Conservation (phyloP, 176 grass and related monocot species). For the Eremochloa ophiuroides region DNA sequence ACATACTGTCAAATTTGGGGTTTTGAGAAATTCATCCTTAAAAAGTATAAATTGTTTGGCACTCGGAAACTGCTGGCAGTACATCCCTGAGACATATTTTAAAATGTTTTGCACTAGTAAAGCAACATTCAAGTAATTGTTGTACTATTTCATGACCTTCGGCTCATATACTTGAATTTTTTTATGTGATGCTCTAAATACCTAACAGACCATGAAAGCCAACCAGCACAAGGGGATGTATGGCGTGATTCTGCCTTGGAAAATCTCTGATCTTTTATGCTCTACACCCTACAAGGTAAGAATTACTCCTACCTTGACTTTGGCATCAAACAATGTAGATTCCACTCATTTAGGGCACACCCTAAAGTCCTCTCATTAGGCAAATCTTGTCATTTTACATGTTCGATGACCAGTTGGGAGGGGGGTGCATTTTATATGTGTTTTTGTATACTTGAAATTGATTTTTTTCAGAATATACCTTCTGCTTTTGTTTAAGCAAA, state of each 20-base stretch:
- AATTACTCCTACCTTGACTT: background rate
- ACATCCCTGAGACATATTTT: background rate
- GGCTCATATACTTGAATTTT: background rate
- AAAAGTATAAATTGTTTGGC: background rate
- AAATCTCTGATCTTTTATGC: conserved; percentile 55
- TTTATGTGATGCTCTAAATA: conserved; percentile 12
- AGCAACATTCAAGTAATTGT: background rate
- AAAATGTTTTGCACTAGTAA: background rate
- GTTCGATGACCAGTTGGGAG: background rate
- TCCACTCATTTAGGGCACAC: background rate
- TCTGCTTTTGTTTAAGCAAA: background rate
- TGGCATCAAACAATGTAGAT: background rate
- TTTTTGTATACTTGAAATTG: conserved; percentile 11
- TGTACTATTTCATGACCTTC: background rate
- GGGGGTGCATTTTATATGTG: background rate
- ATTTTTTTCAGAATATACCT: background rate
- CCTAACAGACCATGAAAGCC: conserved; percentile 67
- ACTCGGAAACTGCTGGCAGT: background rate
- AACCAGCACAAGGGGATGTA: conserved; percentile 65
- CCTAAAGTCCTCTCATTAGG: background rate
- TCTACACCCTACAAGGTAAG: conserved; percentile 38
- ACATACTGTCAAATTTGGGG: background rate
- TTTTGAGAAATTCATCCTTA: background rate
- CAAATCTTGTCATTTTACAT: background rate
- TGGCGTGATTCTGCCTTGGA: conserved; percentile 83